Evolutionary conservation across 2,329 filamentous ascomycete genomes (phyloP), one percentile per base, ranked within the genome.

Genomic region (Pseudogymnoascus sp.): DNA sequence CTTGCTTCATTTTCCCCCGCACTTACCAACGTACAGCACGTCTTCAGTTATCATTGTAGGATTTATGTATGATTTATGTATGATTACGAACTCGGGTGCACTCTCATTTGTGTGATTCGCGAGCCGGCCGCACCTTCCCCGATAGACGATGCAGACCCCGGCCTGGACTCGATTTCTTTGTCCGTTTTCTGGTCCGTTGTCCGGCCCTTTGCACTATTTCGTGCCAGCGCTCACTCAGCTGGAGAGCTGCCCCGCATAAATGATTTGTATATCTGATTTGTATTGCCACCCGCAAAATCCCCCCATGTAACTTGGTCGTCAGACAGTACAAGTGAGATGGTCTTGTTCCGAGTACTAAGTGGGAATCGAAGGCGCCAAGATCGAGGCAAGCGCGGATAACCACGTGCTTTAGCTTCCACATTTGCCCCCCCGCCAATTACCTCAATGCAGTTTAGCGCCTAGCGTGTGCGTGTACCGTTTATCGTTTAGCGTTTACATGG

Each of bases 321-420:
- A 53, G 47, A 53, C 47, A 53, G n/a, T 53, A 33, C 11, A 35
- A 20, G n/a, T 53, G 47, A 20, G 47, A 53, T 33, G 4, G 47
- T 53, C 47, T 53, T 20, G 47, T 14, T 33, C 33, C 47, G 6
- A 35, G 28, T 14, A 53, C 47, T 33, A 53, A 53, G 47, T 20
- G 47, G 47, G 47, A 11, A 53, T 53, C 47, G 25, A 18, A 28
- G 47, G 9, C 47, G 28, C 47, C 47, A 53, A 53, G 28, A 33
- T 53, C 47, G 8, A 53, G 47, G 47, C 47, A 53, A 53, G 47
- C 47, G 47, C 47, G 47, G 47, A 35, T 53, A 30, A 15, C 47
- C 47, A 53, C 47, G 47, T 53, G 47, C 47, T 53, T 53, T 53
- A 53, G 47, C 47, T 53, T 28, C 47, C 30, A 53, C 15, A 25